These are phyloP conservation scores for Laetiporus sulphureus DNA, from an alignment of 1,284 basidiomycete species.

Conservation along the genomic window DNA sequence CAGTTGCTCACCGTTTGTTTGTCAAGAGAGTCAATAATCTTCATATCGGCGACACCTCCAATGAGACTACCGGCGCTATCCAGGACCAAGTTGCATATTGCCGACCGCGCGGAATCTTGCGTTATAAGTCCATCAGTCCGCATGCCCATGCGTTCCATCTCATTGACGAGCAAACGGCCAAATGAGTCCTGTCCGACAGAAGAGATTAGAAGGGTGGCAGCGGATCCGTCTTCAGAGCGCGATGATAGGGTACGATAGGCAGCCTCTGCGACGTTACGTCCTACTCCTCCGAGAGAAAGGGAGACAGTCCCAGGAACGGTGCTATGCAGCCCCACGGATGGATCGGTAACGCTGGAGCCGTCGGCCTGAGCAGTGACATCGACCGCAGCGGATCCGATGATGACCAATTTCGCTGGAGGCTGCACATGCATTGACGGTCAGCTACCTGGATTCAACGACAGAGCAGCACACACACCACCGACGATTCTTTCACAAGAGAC, in stretches of 20 bases:
- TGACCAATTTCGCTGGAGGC: constrained; percentile 40
- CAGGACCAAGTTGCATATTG: constrained; percentile 84
- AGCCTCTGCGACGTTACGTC: constrained; percentile 90
- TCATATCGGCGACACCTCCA: constrained; percentile 91
- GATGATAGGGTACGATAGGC: constrained; percentile 56
- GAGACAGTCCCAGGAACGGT: constrained; percentile 78
- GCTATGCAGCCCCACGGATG: constrained; percentile 41
- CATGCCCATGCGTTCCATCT: constrained; percentile 63
- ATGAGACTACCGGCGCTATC: constrained; percentile 68
- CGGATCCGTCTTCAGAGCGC: constrained; percentile 25
- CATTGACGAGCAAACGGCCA: constrained; percentile 53
- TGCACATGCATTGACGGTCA: constrained; percentile 4
- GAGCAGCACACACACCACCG: too few relatives aligned
- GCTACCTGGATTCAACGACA: too few relatives aligned
- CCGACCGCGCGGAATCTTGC: constrained; percentile 41
- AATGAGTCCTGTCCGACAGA: constrained; percentile 66
- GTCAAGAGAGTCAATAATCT: constrained; percentile 51
- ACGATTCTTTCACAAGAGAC: too few relatives aligned
- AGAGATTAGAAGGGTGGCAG: constrained; percentile 47
- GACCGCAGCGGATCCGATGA: constrained; percentile 82
- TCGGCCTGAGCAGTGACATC: constrained; percentile 69
- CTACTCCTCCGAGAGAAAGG: constrained; percentile 86
- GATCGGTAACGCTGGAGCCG: constrained; percentile 20
- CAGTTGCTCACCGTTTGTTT: constrained; percentile 37
- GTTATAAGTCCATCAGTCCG: constrained; percentile 72